Base-by-base conservation (phyloP, 306 rosid genomes). In the Rosa chinensis region DNA sequence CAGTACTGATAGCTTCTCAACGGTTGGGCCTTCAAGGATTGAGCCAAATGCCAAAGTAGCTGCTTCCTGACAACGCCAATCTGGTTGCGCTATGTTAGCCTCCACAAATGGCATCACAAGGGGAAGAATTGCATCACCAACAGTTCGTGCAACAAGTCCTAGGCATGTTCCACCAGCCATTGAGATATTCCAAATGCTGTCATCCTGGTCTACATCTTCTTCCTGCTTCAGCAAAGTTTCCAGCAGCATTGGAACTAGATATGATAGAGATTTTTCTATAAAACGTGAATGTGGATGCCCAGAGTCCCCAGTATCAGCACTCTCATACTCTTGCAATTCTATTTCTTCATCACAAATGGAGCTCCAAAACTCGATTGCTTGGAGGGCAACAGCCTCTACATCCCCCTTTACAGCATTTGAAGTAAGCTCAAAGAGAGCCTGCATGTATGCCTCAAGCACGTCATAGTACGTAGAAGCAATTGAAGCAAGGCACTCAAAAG, bases 111-210 rank as follows among this genome's bases (percentile, higher is more conserved):
- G 86, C 77, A 83, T 83, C 56, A 83, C 86, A 50, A 83, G 86
- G 55, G 86, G 83, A 25, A 84, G 75, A 48, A 80, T 55, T 8
- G 75, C 62, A 84, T 79, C 84, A 56, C 78, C 81, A 59, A 84
- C 87, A 61, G 81, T 80, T 79, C 75, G 67, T 23, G 86, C 71
- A 79, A 83, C 83, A 20, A 83, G 86, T 62, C 79, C 74, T 56
- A 79, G 80, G 55, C 84, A 84, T 3, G 87, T 84, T 66, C 87
- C 87, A 50, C 87, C 87, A 64, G 87, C 87, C 87, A 84, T 84
- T 18, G 87, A 72, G 4, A 84, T 43, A 76, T 76, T 84, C 87
- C 87, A 80, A 62, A 79, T 75, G 71, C 53, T 70, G 69, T 79
- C 81, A 45, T 84, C 87, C 53, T 80, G 83, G 73, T 83, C 86